These are phyloP conservation scores for Dryadomyces quercus-mongolicae DNA, from an alignment of 2,329 filamentous ascomycete genomes.

Conservation along the genomic window DNA sequence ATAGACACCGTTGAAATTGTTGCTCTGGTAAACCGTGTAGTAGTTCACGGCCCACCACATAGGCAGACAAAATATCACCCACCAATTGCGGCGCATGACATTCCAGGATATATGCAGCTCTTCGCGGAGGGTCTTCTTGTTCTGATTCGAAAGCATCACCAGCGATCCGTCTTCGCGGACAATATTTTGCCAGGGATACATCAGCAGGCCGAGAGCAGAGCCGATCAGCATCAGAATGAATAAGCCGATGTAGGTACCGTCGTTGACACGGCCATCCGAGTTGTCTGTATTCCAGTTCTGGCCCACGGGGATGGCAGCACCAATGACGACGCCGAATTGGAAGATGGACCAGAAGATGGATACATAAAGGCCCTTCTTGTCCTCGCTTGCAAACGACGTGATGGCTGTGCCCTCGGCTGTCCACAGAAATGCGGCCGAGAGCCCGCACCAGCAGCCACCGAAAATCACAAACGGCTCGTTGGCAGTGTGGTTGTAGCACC, in stretches of 20 bases:
- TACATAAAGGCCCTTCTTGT: slow-evolving; percentile 13
- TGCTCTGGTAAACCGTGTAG: neutral
- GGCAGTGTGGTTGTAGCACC: slow-evolving; percentile 52
- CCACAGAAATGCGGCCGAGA: slow-evolving; percentile 12
- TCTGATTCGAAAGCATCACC: neutral
- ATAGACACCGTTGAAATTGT: neutral
- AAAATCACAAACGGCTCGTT: slow-evolving; percentile 59
- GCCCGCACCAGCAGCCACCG: slow-evolving; percentile 33
- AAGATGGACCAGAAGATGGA: slow-evolving; percentile 15
- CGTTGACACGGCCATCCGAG: slow-evolving; percentile 11
- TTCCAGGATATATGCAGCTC: neutral
- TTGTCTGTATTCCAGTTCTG: slow-evolving; percentile 7
- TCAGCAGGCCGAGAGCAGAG: slow-evolving; percentile 10
- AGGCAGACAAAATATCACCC: neutral
- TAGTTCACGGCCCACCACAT: neutral
- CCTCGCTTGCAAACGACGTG: slow-evolving; percentile 12
- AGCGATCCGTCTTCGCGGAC: slow-evolving; percentile 4
- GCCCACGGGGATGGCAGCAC: slow-evolving; percentile 15
- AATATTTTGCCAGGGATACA: slow-evolving; percentile 8
- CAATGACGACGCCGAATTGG: slow-evolving; percentile 15
- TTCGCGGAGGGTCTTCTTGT: slow-evolving; percentile 2
- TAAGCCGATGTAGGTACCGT: slow-evolving; percentile 16
- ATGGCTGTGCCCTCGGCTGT: slow-evolving; percentile 12
- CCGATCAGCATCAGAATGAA: slow-evolving; percentile 15
- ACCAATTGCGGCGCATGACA: neutral